Percentiles rank a stretch among this genome's conserved stretches.
Evolutionary conservation across 768 basidiomycete species (phyloP).

Genomic region (Auriscalpium vulgare): DNA sequence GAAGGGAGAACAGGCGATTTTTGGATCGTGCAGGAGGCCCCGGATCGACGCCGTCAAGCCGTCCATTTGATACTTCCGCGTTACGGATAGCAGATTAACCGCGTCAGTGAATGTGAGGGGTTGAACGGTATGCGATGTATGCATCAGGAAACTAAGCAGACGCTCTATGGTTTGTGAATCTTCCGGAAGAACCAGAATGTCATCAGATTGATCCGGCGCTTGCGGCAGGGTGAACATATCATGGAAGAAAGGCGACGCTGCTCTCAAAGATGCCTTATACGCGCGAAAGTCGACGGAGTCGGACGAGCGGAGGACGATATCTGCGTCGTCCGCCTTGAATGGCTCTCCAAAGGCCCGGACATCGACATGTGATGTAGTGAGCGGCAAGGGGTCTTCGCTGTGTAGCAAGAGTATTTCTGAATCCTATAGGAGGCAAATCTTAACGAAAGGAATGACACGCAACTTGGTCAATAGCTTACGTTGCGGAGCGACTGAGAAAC

Average conservation of each 20-base stretch:
- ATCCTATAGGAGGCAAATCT: too few relatives aligned
- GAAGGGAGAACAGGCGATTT: neutral
- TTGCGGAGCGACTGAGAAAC: too few relatives aligned
- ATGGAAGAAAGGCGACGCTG: constrained; percentile 6
- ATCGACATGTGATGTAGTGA: too few relatives aligned
- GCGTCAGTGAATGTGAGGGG: neutral
- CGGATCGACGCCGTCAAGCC: neutral
- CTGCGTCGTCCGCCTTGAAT: constrained; percentile 5
- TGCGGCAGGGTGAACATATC: constrained; percentile 4
- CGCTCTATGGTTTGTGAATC: neutral
- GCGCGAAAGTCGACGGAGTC: constrained; percentile 11
- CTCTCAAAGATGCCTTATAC: constrained; percentile 6
- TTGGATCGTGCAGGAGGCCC: neutral
- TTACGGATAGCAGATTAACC: neutral
- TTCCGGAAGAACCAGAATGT: neutral
- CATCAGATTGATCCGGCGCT: neutral
- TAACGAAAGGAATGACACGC: too few relatives aligned
- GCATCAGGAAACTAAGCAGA: neutral
- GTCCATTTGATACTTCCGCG: neutral
- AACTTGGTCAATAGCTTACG: too few relatives aligned
- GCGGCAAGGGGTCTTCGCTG: too few relatives aligned
- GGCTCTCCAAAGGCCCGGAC: neutral
- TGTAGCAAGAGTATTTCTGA: too few relatives aligned
- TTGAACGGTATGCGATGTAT: neutral
- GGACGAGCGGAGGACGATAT: constrained; percentile 9